A percentile compares a stretch with the other conserved stretches of the same genome.
Evolutionary conservation across 2,329 filamentous ascomycete genomes (phyloP).

Genomic region (Erysiphe pulchra): DNA sequence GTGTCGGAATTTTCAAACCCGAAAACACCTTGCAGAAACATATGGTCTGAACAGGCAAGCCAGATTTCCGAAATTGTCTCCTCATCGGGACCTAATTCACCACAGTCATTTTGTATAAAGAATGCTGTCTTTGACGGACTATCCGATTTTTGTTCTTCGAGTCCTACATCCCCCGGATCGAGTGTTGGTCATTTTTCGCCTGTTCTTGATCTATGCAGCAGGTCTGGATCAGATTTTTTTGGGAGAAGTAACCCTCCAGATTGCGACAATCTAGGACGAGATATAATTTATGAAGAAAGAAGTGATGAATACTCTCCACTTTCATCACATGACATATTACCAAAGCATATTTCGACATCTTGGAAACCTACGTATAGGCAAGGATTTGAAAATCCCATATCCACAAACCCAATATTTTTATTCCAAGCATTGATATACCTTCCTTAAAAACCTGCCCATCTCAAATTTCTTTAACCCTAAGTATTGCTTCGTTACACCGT

Average conservation of each 20-base stretch:
- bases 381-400: constrained; percentile 37
- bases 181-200: constrained; percentile 42
- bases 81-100: constrained; percentile 61
- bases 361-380: constrained; percentile 14
- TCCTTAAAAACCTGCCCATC: constrained; percentile 51
- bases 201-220: constrained; percentile 18
- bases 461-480: constrained; percentile 23
- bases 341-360: no score
- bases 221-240: constrained; percentile 7
- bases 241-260: no score
- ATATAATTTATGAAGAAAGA: no score
- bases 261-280: no score
- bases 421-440: constrained; percentile 74
- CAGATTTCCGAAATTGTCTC: constrained; percentile 35
- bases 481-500: constrained; percentile 16
- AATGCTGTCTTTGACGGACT: constrained; percentile 57
- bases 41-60: constrained; percentile 39
- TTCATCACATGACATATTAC: no score
- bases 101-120: constrained; percentile 43
- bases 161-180: constrained; percentile 62
- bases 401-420: constrained; percentile 73
- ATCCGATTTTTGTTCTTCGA: constrained; percentile 35
- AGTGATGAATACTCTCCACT: no score
- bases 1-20: constrained; percentile 24
- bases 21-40: constrained; percentile 19